These are phyloP conservation scores for Syncephalis plumigaleata DNA, from an alignment of 371 early-diverging fungal genomes.

Conservation along the genomic window DNA sequence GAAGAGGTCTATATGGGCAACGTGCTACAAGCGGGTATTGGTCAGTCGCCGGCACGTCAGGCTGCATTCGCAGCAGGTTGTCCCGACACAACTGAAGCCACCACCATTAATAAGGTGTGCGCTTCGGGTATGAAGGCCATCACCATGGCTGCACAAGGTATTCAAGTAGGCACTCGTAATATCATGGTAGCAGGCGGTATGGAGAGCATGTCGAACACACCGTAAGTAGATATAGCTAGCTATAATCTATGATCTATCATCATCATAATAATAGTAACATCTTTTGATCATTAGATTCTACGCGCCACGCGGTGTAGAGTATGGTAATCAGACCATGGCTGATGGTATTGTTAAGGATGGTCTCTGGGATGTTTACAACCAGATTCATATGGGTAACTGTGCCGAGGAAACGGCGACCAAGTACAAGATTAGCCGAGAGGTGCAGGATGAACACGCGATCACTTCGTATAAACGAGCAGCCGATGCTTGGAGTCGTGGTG, in stretches of 20 bases:
- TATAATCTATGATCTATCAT: neutral
- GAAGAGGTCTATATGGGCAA: constrained; percentile 87
- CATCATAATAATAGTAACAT: constrained; percentile 2
- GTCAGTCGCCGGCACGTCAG: constrained; percentile 83
- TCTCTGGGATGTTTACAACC: constrained; percentile 76
- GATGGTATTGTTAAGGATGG: constrained; percentile 91
- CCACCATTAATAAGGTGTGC: constrained; percentile 90
- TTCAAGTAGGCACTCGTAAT: constrained; percentile 33
- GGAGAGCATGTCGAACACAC: constrained; percentile 89
- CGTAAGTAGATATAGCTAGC: constrained; percentile 23
- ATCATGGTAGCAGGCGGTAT: constrained; percentile 83
- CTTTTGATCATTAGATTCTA: constrained; percentile 9
- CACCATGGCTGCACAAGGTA: constrained; percentile 50
- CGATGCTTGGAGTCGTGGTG: constrained; percentile 53
- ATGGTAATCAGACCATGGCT: constrained; percentile 63
- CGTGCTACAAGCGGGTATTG: constrained; percentile 62
- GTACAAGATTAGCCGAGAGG: constrained; percentile 56
- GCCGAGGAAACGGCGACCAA: constrained; percentile 87
- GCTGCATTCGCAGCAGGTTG: constrained; percentile 50
- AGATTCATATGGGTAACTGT: constrained; percentile 24
- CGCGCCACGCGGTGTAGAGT: constrained; percentile 40
- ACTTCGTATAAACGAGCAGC: constrained; percentile 76
- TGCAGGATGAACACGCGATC: constrained; percentile 83
- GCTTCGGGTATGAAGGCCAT: constrained; percentile 86
- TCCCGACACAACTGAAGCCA: constrained; percentile 59